phyloP scores from a whole-genome alignment of 2,329 filamentous ascomycete genomes.

The Paecilomyces sp. region DNA sequence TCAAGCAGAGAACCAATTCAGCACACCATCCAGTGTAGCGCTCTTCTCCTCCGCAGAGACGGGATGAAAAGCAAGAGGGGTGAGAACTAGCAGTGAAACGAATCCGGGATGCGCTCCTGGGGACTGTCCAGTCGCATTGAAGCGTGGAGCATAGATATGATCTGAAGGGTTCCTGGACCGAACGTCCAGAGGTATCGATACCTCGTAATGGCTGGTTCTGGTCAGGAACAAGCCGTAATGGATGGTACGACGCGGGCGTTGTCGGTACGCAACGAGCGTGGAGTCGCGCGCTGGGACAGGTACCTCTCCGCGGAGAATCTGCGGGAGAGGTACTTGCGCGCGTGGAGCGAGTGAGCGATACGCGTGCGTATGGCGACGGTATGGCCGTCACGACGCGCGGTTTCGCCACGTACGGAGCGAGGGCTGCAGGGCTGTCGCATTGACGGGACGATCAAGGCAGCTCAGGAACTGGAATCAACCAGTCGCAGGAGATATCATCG shows the following conservation, averaged over 20 bases:
- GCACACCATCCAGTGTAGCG: not conserved
- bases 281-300: not conserved
- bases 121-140: not conserved
- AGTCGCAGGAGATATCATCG: not conserved
- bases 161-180: not conserved
- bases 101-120: not conserved
- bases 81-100: not conserved
- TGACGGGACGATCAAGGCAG: not conserved
- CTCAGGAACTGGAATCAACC: not conserved
- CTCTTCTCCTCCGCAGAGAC: not conserved
- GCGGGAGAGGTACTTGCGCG: not conserved
- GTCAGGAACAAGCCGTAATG: not conserved
- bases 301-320: not conserved
- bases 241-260: not conserved
- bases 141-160: not conserved
- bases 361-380: not conserved
- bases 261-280: not conserved
- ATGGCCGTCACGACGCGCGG: not conserved
- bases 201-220: not conserved
- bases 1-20: not conserved
- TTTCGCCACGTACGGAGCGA: not conserved
- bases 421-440: not conserved
- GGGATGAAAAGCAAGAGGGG: not conserved
- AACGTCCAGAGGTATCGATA: not conserved
- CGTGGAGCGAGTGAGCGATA: not conserved